Evolutionary conservation across 768 basidiomycete species (phyloP).

Genomic region (Rhodosporidiobolus odoratus): DNA sequence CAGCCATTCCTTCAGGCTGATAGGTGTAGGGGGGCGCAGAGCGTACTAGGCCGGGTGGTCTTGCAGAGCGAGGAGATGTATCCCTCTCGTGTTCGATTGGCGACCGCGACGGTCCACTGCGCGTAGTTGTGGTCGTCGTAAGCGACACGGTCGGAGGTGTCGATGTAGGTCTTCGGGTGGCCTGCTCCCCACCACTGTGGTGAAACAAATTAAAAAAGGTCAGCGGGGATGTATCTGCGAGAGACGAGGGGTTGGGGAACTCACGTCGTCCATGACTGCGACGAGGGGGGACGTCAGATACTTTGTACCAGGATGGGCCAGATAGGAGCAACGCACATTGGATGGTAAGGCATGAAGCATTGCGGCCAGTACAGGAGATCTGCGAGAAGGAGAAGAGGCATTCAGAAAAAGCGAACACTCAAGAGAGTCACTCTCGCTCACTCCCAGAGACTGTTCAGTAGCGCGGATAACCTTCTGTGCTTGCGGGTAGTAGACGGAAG

Average conservation of each 20-base stretch:
- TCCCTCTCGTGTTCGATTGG: not conserved
- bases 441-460: slow-evolving; percentile 3
- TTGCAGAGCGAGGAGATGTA: slow-evolving; percentile 10
- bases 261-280: slow-evolving; percentile 11
- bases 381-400: not conserved
- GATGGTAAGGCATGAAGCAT: slow-evolving; percentile 8
- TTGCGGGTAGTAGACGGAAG: slow-evolving; percentile 16
- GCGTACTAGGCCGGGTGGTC: slow-evolving; percentile 3
- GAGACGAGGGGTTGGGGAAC: not conserved
- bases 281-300: not conserved
- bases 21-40: not conserved
- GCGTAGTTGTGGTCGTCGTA: slow-evolving; percentile 27
- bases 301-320: not conserved
- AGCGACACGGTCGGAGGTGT: slow-evolving; percentile 6
- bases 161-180: not conserved
- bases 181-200: slow-evolving; percentile 2
- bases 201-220: no score
- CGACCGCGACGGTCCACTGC: slow-evolving; percentile 1
- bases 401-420: not conserved
- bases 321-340: not conserved
- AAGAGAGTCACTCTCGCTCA: not conserved
- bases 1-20: no score
- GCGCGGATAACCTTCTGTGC: slow-evolving; percentile 15
- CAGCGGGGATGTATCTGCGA: not conserved
- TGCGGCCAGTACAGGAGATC: slow-evolving; percentile 12